phyloP scores from a whole-genome alignment of 2,329 filamentous ascomycete species.

The Phialemoniopsis sp. region DNA sequence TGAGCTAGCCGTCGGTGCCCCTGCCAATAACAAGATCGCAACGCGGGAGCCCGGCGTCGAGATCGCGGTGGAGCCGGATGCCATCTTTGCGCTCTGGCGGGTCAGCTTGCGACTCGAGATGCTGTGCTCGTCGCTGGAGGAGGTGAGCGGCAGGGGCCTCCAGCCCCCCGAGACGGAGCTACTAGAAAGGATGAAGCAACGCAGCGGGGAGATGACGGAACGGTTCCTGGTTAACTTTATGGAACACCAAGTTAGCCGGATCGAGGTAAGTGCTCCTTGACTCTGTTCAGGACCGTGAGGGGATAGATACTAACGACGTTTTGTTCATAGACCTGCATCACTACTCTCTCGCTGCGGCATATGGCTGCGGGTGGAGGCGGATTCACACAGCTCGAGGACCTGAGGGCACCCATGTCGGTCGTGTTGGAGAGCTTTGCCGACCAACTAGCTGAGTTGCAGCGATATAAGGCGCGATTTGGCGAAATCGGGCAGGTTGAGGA shows the following conservation, averaged over 20 bases:
- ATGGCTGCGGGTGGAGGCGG: conserved; percentile 65
- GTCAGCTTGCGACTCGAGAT: conserved; percentile 87
- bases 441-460: conserved; percentile 60
- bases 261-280: conserved; percentile 66
- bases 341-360: conserved; percentile 74
- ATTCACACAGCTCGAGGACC: conserved; percentile 61
- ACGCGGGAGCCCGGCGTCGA: conserved; percentile 48
- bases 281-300: background rate
- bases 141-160: conserved; percentile 55
- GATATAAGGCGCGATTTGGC: conserved; percentile 53
- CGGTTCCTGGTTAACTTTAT: conserved; percentile 83
- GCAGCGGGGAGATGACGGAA: conserved; percentile 84
- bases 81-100: conserved; percentile 87
- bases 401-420: conserved; percentile 73
- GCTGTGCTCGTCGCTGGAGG: conserved; percentile 86
- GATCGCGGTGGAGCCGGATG: conserved; percentile 73
- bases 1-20: too few species aligned
- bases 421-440: conserved; percentile 59
- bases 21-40: too few species aligned
- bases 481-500: conserved; percentile 19
- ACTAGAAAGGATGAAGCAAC: conserved; percentile 61
- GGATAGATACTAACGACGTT: conserved; percentile 1
- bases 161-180: conserved; percentile 80
- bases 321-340: conserved; percentile 65
- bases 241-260: conserved; percentile 91